Evolutionary conservation across 2,329 filamentous ascomycete genomes (phyloP).

Genomic region (Neophaeococcomyces aloes): DNA sequence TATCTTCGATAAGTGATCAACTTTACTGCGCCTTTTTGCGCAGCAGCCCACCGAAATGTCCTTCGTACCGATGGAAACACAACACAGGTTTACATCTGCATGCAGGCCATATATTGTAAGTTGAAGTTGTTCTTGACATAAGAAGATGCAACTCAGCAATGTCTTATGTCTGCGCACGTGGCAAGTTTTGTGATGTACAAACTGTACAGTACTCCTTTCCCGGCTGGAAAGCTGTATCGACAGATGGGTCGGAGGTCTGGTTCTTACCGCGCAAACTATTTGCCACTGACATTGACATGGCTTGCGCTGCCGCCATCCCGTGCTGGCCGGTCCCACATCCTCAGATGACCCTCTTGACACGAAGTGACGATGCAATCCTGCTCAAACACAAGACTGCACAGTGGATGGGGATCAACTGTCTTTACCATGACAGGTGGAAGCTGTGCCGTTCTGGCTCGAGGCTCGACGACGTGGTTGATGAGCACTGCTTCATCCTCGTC

Average conservation of each 20-base stretch:
- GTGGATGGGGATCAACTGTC: slow-evolving; percentile 70
- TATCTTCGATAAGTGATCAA: too few relatives aligned
- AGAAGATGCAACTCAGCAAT: too few relatives aligned
- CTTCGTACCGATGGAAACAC: too few relatives aligned
- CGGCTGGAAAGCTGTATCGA: too few relatives aligned
- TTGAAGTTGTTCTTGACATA: too few relatives aligned
- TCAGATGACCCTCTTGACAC: slow-evolving; percentile 72
- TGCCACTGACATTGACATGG: slow-evolving; percentile 21
- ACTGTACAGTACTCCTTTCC: too few relatives aligned
- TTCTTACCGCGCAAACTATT: neutral
- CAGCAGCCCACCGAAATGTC: too few relatives aligned
- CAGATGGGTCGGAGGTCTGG: neutral
- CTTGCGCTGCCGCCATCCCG: slow-evolving; percentile 32
- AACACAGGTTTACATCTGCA: too few relatives aligned
- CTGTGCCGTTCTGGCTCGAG: slow-evolving; percentile 71
- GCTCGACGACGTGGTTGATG: slow-evolving; percentile 70
- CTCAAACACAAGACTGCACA: slow-evolving; percentile 87
- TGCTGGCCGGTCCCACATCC: slow-evolving; percentile 59
- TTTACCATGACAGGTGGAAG: slow-evolving; percentile 84
- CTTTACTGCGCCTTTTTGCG: too few relatives aligned
- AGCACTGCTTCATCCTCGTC: slow-evolving; percentile 45
- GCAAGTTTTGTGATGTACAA: too few relatives aligned
- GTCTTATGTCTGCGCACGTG: too few relatives aligned
- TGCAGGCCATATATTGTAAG: too few relatives aligned
- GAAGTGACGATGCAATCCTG: slow-evolving; percentile 87